Evolutionary conservation across 192 early-diverging fungal genomes (phyloP).

Genomic region (Coemansia erecta): DNA sequence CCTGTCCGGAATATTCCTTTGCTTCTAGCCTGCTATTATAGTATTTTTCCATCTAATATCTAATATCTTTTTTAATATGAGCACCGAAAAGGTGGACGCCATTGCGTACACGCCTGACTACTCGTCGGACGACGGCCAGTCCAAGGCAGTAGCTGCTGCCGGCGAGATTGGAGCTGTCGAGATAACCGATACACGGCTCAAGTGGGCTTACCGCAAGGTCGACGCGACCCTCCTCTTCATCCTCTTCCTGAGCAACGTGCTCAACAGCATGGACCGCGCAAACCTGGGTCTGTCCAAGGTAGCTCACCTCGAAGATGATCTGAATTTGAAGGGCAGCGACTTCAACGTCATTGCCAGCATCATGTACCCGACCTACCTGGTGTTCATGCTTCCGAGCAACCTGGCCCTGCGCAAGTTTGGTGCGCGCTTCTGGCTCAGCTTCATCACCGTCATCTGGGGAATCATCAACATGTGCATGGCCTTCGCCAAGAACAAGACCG

Average conservation of each 20-base stretch:
- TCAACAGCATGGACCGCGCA: slow-evolving; percentile 47
- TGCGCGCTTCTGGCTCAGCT: slow-evolving; percentile 42
- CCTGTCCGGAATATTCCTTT: not conserved
- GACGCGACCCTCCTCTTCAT: slow-evolving; percentile 38
- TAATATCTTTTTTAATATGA: slow-evolving; percentile 2
- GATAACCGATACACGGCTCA: slow-evolving; percentile 17
- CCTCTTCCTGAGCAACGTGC: slow-evolving; percentile 40
- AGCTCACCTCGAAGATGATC: slow-evolving; percentile 29
- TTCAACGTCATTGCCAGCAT: slow-evolving; percentile 44
- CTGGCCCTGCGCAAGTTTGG: slow-evolving; percentile 44
- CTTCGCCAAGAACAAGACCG: slow-evolving; percentile 43
- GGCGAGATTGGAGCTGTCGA: not conserved
- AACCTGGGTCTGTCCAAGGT: slow-evolving; percentile 45
- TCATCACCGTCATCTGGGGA: slow-evolving; percentile 49
- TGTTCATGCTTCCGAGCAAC: slow-evolving; percentile 48
- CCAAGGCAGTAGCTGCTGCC: not conserved
- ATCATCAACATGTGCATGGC: slow-evolving; percentile 52
- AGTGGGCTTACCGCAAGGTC: slow-evolving; percentile 43
- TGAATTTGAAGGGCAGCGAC: slow-evolving; percentile 30
- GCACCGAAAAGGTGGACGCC: not conserved
- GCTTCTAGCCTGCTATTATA: not conserved
- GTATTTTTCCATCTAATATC: not conserved
- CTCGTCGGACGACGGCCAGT: not conserved
- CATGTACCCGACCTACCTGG: slow-evolving; percentile 46
- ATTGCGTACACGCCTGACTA: slow-evolving; percentile 1